Evolutionary conservation across 768 basidiomycete genomes (phyloP).

Genomic region (Tricholoma sp.): DNA sequence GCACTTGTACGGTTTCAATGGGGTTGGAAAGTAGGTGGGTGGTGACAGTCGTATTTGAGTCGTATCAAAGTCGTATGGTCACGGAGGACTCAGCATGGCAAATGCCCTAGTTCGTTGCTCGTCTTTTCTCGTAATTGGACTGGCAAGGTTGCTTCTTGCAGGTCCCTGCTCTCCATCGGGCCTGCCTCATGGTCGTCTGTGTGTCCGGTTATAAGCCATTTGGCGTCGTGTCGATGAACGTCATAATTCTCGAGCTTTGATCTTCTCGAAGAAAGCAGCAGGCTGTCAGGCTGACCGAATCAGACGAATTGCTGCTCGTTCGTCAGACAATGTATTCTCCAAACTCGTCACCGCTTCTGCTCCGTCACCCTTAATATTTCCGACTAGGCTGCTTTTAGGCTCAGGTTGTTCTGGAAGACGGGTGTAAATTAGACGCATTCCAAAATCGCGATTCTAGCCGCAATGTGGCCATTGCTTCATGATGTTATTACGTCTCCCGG

Average conservation of each 20-base stretch:
- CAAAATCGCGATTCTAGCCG: too few relatives aligned
- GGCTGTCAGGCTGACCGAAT: too few relatives aligned
- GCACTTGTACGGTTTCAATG: not conserved
- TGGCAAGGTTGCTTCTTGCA: not conserved
- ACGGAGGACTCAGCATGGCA: too few relatives aligned
- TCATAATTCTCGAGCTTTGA: not conserved
- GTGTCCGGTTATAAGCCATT: not conserved
- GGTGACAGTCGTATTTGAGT: too few relatives aligned
- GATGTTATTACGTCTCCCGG: too few relatives aligned
- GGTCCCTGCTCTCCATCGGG: too few relatives aligned
- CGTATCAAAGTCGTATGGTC: too few relatives aligned
- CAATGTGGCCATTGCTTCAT: too few relatives aligned
- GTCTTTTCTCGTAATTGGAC: too few relatives aligned
- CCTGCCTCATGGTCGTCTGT: not conserved
- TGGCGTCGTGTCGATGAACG: not conserved
- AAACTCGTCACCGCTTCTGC: not conserved
- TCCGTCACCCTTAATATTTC: not conserved
- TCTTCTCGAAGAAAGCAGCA: not conserved
- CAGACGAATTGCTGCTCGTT: not conserved
- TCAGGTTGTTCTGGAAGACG: not conserved
- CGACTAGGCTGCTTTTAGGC: too few relatives aligned
- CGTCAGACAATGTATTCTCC: not conserved
- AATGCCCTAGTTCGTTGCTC: too few relatives aligned
- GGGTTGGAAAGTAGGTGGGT: not conserved
- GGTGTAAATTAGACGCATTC: too few relatives aligned